Evolutionary conservation across 164 flowering plant species (phyloP), one percentile per base, ranked within the genome.

Genomic region (Amborella trichopoda): DNA sequence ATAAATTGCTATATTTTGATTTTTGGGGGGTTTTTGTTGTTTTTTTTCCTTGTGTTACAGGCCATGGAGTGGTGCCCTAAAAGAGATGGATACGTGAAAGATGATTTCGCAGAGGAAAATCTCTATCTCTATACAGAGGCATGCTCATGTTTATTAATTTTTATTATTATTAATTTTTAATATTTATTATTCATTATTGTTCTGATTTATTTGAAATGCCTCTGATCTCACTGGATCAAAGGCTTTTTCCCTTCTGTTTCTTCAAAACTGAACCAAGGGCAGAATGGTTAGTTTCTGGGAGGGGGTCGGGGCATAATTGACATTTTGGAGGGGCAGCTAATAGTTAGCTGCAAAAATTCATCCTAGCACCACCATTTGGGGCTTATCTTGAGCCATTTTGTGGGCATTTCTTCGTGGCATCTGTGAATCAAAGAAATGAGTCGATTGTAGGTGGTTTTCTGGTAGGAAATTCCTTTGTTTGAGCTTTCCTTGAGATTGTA

Each of bases 51-150:
- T 39, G 48, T 26, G 42, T 59, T 3, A 3, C 20, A 93, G 96
- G 94, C 73, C 28, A 84, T 93, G 94, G 80, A 71, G 24, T 76
- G 91, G 19, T 83, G 87, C 64, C 95, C 96, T 12, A 88, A 58
- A 62, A 71, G 50, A 37, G 51, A 76, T 9, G 46, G 48, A 3
- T 66, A 76, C 53, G 60, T 79, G 2, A 64, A 80, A 56, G 78
- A 77, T 37, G 43, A 50, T 24, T 68, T 93, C 19, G 52, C 48
- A 34, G 95, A 93, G 66, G 97, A 93, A 53, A 85, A 88, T 50
- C 65, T 85, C 50, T 83, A 83, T 64, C 65, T 93, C 56, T 66
- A 44, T 27, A 93, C 97, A 9, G 97, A 93, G 94, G 99, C 85
- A 60, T 64, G 27, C 6, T 13, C 53, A 17, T 16, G 18, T 22